Evolutionary conservation across 1,139 yeast species (phyloP), one percentile per base, ranked within the genome.

Genomic region (Candida neerlandica): DNA sequence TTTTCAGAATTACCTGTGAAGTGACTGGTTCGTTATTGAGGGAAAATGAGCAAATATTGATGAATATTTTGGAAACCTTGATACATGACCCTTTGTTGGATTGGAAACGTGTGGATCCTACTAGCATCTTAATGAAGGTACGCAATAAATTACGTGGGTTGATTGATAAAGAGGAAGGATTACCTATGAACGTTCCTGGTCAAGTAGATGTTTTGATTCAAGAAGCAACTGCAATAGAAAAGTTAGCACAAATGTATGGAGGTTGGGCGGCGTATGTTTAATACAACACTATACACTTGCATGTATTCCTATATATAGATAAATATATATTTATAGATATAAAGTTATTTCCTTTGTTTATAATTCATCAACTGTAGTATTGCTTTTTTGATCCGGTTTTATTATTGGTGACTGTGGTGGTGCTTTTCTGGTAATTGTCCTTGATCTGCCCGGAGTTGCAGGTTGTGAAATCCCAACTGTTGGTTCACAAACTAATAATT

Each of bases 31-130:
- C 78, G 5, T 70, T 92, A 32, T 75, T 95, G 54, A 74, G 98
- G 54, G 80, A 76, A 38, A 86, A 92, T 62, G 97, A 94, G 63
- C 87, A 89, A n/a, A 84, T 92, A 37, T 71, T 95, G 57, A 88
- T 91, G 88, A 94, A 94, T 61, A 88, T 90, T 45, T 76, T 95
- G 58, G 99, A 95, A 66, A 89, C 97, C 0, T 89, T 95, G 64
- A 74, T 94, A 53, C 90, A 94, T 64, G 99, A 95, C 67, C 96
- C 96, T 1, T 86, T 90, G 49, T 82, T 88, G 73, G 91, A 85
- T 59, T 85, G 89, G 89, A 71, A 69, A 51, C 68, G 64, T 29
- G 72, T 68, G 45, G 69, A 73, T 47, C 89, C 91, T 0, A 83
- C 82, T 52, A 80, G 80, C 11, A 96, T 96, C n/a, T 73, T 94